A percentile compares a stretch with the other conserved stretches of the same genome.
Conservation (phyloP, 768 basidiomycete species). For the Panus rudis region DNA sequence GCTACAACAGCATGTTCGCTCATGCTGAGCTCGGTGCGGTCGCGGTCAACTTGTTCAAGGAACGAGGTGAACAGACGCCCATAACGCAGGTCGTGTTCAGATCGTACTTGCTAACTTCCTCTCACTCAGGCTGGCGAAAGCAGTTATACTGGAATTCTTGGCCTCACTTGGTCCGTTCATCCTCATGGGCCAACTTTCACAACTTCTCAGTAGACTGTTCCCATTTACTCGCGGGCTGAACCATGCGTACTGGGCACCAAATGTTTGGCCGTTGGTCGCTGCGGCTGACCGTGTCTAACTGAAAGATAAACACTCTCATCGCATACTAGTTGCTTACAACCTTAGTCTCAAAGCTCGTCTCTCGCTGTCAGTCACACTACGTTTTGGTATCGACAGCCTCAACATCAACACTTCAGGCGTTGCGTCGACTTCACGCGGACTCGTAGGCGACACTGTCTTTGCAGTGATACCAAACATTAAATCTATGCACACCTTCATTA, state of each 20-base stretch:
- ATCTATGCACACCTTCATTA: slow-evolving; percentile 76
- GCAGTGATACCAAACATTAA: slow-evolving; percentile 88
- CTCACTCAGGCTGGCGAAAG: slow-evolving; percentile 71
- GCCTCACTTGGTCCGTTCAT: slow-evolving; percentile 87
- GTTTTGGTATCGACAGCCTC: slow-evolving; percentile 38
- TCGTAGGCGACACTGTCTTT: slow-evolving; percentile 90
- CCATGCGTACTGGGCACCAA: slow-evolving; percentile 95
- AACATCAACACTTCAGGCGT: slow-evolving; percentile 65
- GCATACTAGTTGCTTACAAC: too few species aligned
- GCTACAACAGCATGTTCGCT: slow-evolving; percentile 44
- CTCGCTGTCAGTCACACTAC: slow-evolving; percentile 50
- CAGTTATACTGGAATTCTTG: slow-evolving; percentile 72
- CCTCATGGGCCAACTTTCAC: slow-evolving; percentile 77
- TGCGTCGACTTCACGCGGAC: slow-evolving; percentile 78
- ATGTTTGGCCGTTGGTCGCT: slow-evolving; percentile 87
- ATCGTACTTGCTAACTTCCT: slow-evolving; percentile 65
- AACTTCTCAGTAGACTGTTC: slow-evolving; percentile 82
- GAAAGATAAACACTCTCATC: too few species aligned
- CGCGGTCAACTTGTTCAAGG: too few species aligned
- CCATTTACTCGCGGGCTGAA: slow-evolving; percentile 94
- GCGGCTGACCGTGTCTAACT: slow-evolving; percentile 73
- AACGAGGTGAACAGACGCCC: too few species aligned
- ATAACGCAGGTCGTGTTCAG: too few species aligned
- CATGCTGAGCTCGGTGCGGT: too few species aligned
- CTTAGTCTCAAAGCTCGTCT: too few species aligned